A percentile compares a stretch with the other conserved stretches of the same genome.
These are phyloP conservation scores for Saccharomycopsis crataegensis DNA, from an alignment of 1,139 yeast species.

Conservation along the genomic window DNA sequence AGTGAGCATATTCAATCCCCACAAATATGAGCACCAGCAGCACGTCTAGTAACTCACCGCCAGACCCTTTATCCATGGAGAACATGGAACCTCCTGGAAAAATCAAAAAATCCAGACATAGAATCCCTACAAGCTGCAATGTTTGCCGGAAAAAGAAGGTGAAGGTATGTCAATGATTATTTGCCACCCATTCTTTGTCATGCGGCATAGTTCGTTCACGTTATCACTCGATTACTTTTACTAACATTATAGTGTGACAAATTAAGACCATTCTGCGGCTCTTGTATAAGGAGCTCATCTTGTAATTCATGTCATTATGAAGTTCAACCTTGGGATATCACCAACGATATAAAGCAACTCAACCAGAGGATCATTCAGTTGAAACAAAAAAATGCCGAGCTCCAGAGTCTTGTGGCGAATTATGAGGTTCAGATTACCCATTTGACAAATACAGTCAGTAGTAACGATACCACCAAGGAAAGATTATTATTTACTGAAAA, in stretches of 20 bases:
- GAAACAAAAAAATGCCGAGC: constrained; percentile 18
- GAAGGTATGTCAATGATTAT: constrained; percentile 9
- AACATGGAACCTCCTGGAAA: neutral
- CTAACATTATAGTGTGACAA: constrained; percentile 18
- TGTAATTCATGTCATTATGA: constrained; percentile 16
- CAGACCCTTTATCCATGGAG: neutral
- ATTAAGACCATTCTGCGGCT: constrained; percentile 14
- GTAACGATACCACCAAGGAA: neutral
- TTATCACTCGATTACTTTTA: neutral
- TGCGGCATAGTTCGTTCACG: neutral
- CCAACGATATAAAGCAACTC: constrained; percentile 10
- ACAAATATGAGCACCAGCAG: too few species aligned
- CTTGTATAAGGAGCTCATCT: constrained; percentile 13
- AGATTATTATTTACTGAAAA: neutral
- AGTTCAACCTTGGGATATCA: constrained; percentile 15
- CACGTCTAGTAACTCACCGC: neutral
- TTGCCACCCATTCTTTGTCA: neutral
- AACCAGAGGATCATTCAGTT: constrained; percentile 15
- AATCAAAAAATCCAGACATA: constrained; percentile 13
- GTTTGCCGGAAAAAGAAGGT: constrained; percentile 20
- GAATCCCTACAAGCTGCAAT: constrained; percentile 19
- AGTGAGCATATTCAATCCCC: too few species aligned
- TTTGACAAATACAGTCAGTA: neutral
- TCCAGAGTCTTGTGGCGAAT: constrained; percentile 4
- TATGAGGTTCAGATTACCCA: constrained; percentile 14